Conservation (phyloP, 176 grass and related monocot genomes). For the Aegilops bicornis region DNA sequence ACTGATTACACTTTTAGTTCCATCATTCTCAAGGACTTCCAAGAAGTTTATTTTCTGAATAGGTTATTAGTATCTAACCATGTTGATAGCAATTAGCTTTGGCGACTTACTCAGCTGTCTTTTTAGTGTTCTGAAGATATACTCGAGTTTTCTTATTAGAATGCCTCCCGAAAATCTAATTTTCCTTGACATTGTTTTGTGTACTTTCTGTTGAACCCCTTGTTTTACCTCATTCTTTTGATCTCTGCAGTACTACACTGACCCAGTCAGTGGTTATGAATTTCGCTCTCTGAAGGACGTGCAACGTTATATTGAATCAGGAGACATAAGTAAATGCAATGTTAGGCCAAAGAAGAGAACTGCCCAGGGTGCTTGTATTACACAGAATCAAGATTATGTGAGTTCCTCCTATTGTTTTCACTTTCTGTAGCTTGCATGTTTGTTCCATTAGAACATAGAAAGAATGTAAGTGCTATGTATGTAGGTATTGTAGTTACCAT, state of each 20-base stretch:
- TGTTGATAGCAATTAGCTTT: background rate
- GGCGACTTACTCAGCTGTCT: background rate
- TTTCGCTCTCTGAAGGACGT: constrained; percentile 75
- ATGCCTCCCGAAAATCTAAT: background rate
- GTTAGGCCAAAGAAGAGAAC: constrained; percentile 53
- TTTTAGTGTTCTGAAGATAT: background rate
- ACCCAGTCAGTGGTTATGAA: constrained; percentile 73
- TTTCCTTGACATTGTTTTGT: constrained; percentile 25
- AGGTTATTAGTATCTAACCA: background rate
- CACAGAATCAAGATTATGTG: constrained; percentile 48
- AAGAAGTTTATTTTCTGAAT: constrained; percentile 1
- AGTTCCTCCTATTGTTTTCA: constrained; percentile 35
- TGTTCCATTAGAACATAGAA: constrained; percentile 9
- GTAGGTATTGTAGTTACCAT: background rate
- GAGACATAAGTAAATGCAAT: constrained; percentile 48
- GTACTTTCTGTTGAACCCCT: constrained; percentile 7
- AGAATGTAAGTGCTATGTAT: constrained; percentile 13
- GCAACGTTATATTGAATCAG: constrained; percentile 54
- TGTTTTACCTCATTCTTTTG: constrained; percentile 24
- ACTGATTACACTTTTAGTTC: background rate
- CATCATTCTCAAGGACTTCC: background rate
- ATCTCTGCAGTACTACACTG: constrained; percentile 64
- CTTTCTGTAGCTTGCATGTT: background rate
- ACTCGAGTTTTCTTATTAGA: constrained; percentile 11
- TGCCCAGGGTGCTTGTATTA: constrained; percentile 9